Conservation (phyloP, 1,139 yeast species). For the Debaryomycetaceae sp. region DNA sequence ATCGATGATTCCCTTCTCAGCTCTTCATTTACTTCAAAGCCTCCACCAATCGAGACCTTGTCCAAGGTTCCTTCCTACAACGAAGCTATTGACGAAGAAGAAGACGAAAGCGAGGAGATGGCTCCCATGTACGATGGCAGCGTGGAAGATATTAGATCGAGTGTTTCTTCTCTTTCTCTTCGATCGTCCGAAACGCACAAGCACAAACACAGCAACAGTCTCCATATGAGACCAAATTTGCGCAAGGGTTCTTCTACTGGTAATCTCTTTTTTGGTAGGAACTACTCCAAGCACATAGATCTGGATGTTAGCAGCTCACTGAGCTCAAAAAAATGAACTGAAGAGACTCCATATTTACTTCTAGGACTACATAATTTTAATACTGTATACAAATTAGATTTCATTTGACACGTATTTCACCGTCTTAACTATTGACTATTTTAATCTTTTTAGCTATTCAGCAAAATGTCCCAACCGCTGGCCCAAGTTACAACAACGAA, state of each 20-base stretch:
- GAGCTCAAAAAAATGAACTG: neutral
- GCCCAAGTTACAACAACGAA: slow-evolving; percentile 10
- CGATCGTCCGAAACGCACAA: neutral
- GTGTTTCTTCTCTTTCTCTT: slow-evolving; percentile 1
- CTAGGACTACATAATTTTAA: neutral
- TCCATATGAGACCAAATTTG: neutral
- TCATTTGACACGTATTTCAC: neutral
- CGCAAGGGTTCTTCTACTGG: neutral
- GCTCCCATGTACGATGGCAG: slow-evolving; percentile 29
- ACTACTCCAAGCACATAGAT: neutral
- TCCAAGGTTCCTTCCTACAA: slow-evolving; percentile 35
- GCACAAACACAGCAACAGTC: neutral
- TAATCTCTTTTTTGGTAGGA: neutral
- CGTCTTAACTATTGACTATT: neutral
- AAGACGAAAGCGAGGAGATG: slow-evolving; percentile 23
- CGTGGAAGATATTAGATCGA: slow-evolving; percentile 4
- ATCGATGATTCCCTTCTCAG: slow-evolving; percentile 4
- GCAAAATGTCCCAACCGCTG: slow-evolving; percentile 3
- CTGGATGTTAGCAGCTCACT: neutral
- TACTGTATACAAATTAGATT: neutral
- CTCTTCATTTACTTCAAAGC: slow-evolving; percentile 1
- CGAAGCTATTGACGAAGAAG: slow-evolving; percentile 33
- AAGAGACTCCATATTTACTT: neutral
- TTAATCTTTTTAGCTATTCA: neutral
- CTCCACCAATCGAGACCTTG: slow-evolving; percentile 16